A percentile compares a stretch with the other conserved stretches of the same genome.
Evolutionary conservation across 441 rosid genomes (phyloP).

Genomic region (Brassica balearica): DNA sequence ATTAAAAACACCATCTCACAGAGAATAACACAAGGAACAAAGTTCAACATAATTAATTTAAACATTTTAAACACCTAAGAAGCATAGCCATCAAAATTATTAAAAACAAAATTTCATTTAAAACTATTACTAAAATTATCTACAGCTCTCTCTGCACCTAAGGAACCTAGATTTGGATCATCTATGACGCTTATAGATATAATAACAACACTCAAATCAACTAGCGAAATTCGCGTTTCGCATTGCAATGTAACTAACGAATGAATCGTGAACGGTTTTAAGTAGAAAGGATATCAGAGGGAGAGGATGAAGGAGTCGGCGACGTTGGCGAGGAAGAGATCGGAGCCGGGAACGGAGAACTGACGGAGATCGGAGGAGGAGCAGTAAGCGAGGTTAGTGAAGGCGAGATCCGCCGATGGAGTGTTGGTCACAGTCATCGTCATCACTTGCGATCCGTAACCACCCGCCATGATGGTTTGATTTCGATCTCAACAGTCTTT

Average conservation of each 20-base stretch:
- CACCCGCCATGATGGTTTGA: conserved; percentile 23
- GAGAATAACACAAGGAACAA: conserved; percentile 3
- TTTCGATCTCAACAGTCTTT: too few species aligned
- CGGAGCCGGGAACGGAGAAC: neutral
- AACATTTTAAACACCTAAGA: neutral
- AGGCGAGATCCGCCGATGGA: neutral
- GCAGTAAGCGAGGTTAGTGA: conserved; percentile 8
- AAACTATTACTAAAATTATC: too few species aligned
- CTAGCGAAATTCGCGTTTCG: neutral
- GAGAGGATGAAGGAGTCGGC: conserved; percentile 1
- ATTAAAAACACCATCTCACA: neutral
- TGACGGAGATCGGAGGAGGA: conserved; percentile 7
- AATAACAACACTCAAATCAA: conserved; percentile 8
- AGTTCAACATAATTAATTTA: neutral
- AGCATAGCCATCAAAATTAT: too few species aligned
- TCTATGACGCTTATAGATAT: conserved; percentile 1
- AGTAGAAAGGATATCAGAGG: neutral
- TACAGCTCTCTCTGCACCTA: neutral
- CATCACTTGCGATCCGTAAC: neutral
- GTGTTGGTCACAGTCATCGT: neutral
- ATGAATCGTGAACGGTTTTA: neutral
- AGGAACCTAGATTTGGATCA: neutral
- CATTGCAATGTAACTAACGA: conserved; percentile 10
- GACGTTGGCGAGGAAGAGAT: conserved; percentile 4
- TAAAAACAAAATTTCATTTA: too few species aligned